Base-by-base conservation (phyloP, 495 filamentous ascomycete genomes). In the Recurvomyces mirabilis region DNA sequence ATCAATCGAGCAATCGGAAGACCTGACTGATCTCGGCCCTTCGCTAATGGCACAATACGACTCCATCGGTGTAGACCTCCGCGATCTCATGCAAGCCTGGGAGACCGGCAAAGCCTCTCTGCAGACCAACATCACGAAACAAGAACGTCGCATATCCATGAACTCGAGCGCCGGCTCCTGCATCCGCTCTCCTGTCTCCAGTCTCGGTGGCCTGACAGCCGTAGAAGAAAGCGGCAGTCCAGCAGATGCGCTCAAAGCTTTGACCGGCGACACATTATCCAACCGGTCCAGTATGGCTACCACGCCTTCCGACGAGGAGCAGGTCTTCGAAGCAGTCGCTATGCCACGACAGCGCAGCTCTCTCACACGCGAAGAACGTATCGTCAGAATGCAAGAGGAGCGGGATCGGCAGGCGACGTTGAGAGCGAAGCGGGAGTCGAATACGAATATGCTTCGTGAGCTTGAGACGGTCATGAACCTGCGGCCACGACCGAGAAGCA, bases 1-100 rank as follows among this genome's bases (percentile, higher is more conserved):
- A 49, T 74, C 75, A 38, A 65, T 93, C 15, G 80, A 87, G 53
- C 77, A 78, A 51, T 71, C 82, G 5, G 77, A 80, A 33, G 81
- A 91, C 51, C 65, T 82, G 3, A 72, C 74, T 15, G 78, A 87
- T 44, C 71, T 93, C 25, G 84, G 83, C 9, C 67, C 75, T 2
- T 78, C 73, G 41, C 74, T 96, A 20, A 78, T 93, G 64, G 63
- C 78, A 21, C 91, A 95, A 57, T 96, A 96, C 60, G 91, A 98
- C 20, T 87, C 87, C 14, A 89, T 98, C 49, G 91, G 91, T 5
- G 69, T 75, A 33, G 91, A 98, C 59, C 73, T 98, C 25, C 78
- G 77, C 57, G 74, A 73, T 31, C 68, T 98, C 33, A 77, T 89
- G 50, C 78, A 87, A 47, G 87, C 93, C 51, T 98, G 91, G 91